A percentile compares a stretch with the other conserved stretches of the same genome.
Evolutionary conservation across 768 basidiomycete species (phyloP).

Genomic region (Gloeostereum incarnatum): DNA sequence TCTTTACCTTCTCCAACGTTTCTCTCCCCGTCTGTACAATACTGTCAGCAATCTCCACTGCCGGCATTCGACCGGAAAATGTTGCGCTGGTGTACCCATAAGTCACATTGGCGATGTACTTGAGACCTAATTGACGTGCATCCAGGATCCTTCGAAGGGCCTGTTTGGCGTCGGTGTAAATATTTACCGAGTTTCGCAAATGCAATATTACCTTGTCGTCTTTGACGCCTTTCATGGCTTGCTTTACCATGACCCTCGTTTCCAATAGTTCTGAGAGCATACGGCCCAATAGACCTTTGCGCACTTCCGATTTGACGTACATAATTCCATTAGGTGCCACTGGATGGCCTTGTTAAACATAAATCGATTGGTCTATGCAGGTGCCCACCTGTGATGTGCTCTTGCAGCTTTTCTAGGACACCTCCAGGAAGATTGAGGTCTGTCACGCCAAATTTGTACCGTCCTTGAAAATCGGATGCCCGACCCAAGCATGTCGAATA

Average conservation of each 20-base stretch:
- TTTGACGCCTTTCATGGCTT: constrained; percentile 80
- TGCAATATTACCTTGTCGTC: constrained; percentile 54
- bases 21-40: constrained; percentile 96
- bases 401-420: constrained; percentile 56
- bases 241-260: constrained; percentile 96
- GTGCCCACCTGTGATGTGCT: constrained; percentile 65
- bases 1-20: constrained; percentile 79
- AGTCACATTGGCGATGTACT: constrained; percentile 90
- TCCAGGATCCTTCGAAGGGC: constrained; percentile 69
- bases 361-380: background rate
- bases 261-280: constrained; percentile 92
- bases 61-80: constrained; percentile 96
- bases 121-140: constrained; percentile 87
- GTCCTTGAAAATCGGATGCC: constrained; percentile 76
- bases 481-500: constrained; percentile 96
- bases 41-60: constrained; percentile 95
- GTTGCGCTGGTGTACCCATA: constrained; percentile 96
- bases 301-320: constrained; percentile 79
- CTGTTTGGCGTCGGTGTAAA: constrained; percentile 25
- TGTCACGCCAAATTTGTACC: constrained; percentile 80
- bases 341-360: constrained; percentile 18
- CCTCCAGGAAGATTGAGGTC: constrained; percentile 63
- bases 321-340: constrained; percentile 95
- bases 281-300: constrained; percentile 78
- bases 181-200: constrained; percentile 1